These are phyloP conservation scores for Tulasnella sp. DNA, from an alignment of 768 basidiomycete species.

Conservation along the genomic window DNA sequence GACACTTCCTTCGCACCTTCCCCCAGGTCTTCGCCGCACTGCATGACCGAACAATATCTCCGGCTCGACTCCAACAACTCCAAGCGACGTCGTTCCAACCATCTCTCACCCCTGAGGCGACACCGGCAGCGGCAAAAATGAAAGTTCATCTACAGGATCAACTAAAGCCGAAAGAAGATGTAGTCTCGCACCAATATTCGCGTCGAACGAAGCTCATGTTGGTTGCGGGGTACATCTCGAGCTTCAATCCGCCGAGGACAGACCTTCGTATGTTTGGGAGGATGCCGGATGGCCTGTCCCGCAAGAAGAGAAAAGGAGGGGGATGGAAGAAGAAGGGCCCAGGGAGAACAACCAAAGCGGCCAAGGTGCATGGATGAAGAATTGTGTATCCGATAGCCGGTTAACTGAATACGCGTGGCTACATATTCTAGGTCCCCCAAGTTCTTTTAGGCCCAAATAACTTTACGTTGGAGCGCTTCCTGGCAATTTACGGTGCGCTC, in stretches of 20 bases:
- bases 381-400: constrained; percentile 7
- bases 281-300: constrained; percentile 53
- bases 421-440: constrained; percentile 74
- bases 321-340: constrained; percentile 31
- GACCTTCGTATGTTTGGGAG: constrained; percentile 79
- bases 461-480: constrained; percentile 68
- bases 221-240: constrained; percentile 68
- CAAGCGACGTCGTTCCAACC: neutral
- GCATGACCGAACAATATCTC: constrained; percentile 2
- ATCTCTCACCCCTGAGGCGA: neutral
- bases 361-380: constrained; percentile 33
- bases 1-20: neutral
- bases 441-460: constrained; percentile 66
- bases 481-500: constrained; percentile 69
- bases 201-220: constrained; percentile 53
- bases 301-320: constrained; percentile 31
- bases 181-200: constrained; percentile 1
- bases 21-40: neutral
- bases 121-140: constrained; percentile 9
- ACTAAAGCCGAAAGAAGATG: constrained; percentile 22
- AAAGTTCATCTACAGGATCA: constrained; percentile 22
- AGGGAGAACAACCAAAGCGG: constrained; percentile 31
- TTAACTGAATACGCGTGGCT: constrained; percentile 23
- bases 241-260: constrained; percentile 70
- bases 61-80: neutral